phyloP scores from a whole-genome alignment of 1,284 basidiomycete genomes.

The Heliocybe sulcata region DNA sequence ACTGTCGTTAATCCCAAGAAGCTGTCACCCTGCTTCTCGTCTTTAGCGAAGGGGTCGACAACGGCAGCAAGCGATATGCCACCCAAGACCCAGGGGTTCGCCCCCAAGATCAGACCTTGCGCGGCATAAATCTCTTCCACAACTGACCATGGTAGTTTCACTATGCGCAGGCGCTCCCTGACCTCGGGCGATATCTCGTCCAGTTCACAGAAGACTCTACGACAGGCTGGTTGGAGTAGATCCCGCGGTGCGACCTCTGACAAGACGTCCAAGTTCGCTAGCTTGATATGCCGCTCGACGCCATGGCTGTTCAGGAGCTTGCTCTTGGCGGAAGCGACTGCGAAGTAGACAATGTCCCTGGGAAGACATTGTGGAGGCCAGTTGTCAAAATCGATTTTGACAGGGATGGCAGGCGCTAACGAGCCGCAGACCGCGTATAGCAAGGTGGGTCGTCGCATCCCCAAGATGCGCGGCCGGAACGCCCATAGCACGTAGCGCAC shows the following conservation, averaged over 20 bases:
- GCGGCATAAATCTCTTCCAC: conserved; percentile 3
- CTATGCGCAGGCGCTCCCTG: background rate
- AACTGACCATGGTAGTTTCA: conserved; percentile 1
- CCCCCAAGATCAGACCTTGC: background rate
- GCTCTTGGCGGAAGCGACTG: background rate
- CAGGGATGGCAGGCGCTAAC: background rate
- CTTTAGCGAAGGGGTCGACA: background rate
- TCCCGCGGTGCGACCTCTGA: background rate
- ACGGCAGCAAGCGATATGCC: conserved; percentile 2
- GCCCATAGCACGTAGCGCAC: background rate
- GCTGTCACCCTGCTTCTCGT: background rate
- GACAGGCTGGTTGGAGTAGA: background rate
- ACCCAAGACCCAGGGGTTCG: conserved; percentile 1
- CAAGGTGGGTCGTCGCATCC: background rate
- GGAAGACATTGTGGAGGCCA: background rate
- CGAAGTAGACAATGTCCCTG: conserved; percentile 78
- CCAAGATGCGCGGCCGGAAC: background rate
- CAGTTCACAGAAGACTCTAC: background rate
- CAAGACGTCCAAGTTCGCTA: background rate
- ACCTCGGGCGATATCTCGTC: background rate
- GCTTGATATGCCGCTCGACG: background rate
- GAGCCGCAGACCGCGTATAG: background rate
- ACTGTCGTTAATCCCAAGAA: conserved; percentile 2
- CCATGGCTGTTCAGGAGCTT: background rate
- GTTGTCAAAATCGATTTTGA: background rate